phyloP scores from a whole-genome alignment of 176 grass and related monocot species.

The Eremochloa ophiuroides region DNA sequence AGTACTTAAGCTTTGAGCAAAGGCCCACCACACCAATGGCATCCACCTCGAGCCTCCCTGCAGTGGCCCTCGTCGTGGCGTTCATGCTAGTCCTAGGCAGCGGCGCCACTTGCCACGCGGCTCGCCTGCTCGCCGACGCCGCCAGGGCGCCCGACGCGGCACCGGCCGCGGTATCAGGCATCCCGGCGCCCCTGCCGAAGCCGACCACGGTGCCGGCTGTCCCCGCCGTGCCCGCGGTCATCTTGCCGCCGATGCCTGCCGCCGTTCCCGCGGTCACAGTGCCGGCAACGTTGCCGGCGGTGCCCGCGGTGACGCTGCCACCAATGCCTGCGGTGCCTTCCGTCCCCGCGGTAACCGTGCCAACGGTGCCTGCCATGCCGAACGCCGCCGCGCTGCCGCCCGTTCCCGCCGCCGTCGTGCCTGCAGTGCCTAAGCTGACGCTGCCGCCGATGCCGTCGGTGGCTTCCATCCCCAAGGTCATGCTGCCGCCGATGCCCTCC shows the following conservation, averaged over 20 bases:
- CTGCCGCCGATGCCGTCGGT: conserved; percentile 27
- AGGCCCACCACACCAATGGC: not conserved
- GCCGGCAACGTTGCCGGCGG: not conserved
- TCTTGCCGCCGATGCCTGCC: not conserved
- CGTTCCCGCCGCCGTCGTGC: not conserved
- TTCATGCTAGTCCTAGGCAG: not conserved
- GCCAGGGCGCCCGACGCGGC: not conserved
- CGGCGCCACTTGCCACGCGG: conserved; percentile 8
- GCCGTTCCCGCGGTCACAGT: not conserved
- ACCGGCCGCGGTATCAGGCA: not conserved
- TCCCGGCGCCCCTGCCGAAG: not conserved
- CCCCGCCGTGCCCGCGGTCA: conserved; percentile 4
- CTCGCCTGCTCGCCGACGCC: conserved; percentile 26
- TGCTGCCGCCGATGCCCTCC: conserved; percentile 12
- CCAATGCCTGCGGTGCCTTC: not conserved
- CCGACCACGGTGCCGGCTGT: not conserved
- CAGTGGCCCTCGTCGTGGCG: not conserved
- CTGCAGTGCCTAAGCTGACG: conserved; percentile 27
- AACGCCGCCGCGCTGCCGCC: not conserved
- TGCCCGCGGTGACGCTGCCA: too few relatives aligned
- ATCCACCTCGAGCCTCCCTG: not conserved
- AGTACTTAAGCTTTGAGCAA: too few relatives aligned
- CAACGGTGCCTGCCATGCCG: not conserved
- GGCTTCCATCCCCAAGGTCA: conserved; percentile 11
- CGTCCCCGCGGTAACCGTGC: not conserved